These are phyloP conservation scores for Trametes sp. DNA, from an alignment of 1,284 basidiomycete species.

Conservation along the genomic window DNA sequence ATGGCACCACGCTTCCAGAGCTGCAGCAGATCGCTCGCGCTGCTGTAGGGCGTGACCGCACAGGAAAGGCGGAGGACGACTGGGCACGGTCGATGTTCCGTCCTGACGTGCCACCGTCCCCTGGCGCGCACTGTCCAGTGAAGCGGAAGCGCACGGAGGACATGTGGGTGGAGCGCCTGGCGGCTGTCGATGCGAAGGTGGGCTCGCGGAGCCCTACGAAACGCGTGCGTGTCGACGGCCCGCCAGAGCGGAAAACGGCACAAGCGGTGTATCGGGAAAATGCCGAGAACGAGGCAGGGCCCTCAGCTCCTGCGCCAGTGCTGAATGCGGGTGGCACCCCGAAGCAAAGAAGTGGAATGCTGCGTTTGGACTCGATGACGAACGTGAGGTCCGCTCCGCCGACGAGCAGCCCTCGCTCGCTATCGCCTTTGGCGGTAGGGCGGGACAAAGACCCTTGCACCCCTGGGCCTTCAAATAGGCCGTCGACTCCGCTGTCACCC, in stretches of 20 bases:
- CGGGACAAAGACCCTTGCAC: constrained; percentile 3
- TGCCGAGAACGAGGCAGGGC: background rate
- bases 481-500: background rate
- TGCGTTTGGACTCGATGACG: constrained; percentile 34
- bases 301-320: background rate
- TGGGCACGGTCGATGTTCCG: constrained; percentile 50
- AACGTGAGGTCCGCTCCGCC: constrained; percentile 26
- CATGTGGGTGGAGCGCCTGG: constrained; percentile 47
- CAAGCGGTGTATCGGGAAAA: constrained; percentile 4
- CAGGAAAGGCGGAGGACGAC: constrained; percentile 49
- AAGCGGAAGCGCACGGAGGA: constrained; percentile 47
- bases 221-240: constrained; percentile 5
- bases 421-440: background rate
- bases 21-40: constrained; percentile 60
- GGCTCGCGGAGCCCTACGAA: constrained; percentile 10
- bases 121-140: constrained; percentile 43
- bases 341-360: constrained; percentile 8
- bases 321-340: background rate
- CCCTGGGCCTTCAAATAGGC: background rate
- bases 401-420: background rate
- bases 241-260: background rate
- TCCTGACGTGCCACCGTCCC: constrained; percentile 44
- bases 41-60: constrained; percentile 56
- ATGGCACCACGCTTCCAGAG: constrained; percentile 55
- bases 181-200: constrained; percentile 33